Evolutionary conservation across 305 asterid species (phyloP).

Genomic region (Fraxinus velutina): DNA sequence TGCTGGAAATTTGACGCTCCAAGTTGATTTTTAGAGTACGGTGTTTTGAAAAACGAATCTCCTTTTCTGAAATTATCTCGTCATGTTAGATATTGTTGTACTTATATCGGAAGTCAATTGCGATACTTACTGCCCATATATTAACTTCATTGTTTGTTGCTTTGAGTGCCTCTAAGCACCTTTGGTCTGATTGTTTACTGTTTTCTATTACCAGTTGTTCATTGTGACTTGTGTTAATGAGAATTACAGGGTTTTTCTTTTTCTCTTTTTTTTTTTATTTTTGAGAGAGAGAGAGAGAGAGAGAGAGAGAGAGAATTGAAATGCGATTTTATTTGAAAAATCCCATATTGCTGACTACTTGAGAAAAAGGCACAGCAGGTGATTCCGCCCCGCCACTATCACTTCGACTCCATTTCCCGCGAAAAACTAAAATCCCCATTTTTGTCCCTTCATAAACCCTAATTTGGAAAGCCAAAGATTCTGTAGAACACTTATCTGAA

Average conservation of each 20-base stretch:
- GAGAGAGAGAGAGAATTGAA: too few relatives aligned
- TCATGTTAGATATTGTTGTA: not conserved
- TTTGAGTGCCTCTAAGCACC: not conserved
- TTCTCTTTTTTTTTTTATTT: too few relatives aligned
- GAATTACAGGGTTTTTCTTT: not conserved
- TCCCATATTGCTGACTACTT: not conserved
- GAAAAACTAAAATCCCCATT: constrained; percentile 22
- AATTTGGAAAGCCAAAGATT: not conserved
- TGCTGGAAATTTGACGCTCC: too few relatives aligned
- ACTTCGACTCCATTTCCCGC: constrained; percentile 29
- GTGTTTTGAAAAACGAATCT: not conserved
- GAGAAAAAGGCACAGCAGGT: not conserved
- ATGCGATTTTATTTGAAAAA: constrained; percentile 11
- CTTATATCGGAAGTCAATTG: not conserved
- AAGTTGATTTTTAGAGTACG: not conserved
- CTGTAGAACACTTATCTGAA: not conserved
- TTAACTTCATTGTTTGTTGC: not conserved
- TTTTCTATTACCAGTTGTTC: not conserved
- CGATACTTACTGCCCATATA: not conserved
- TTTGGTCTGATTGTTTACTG: not conserved
- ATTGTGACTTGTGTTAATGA: too few relatives aligned
- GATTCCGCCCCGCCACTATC: not conserved
- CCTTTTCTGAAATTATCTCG: not conserved
- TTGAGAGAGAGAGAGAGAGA: too few relatives aligned
- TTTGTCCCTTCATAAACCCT: constrained; percentile 28